Evolutionary conservation across 139 green algal species (phyloP), one percentile per base, ranked within the genome.

Genomic region (Microglena sp.): DNA sequence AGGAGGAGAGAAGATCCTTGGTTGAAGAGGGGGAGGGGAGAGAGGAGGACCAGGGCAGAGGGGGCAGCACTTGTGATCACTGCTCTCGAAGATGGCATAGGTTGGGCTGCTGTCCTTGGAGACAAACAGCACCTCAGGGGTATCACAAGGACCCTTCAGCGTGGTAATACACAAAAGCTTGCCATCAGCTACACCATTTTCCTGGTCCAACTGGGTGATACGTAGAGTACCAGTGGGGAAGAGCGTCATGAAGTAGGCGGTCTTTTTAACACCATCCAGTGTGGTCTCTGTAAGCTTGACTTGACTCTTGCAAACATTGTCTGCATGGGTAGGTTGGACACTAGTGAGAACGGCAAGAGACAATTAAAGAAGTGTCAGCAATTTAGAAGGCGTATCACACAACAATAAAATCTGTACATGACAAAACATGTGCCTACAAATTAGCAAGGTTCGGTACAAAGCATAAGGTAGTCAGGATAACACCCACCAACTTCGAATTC

Each of bases 401-500:
- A 21, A 26, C 29, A n/a, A 7, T 26, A 26, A 8, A 21, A 18
- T 58, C 27, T n/a, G 11, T 8, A 58, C 7, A n/a, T n/a, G n/a
- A n/a, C n/a, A n/a, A n/a, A n/a, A n/a, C n/a, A n/a, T n/a, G 46
- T 58, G 46, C 46, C 5, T 5, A 26, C 46, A 58, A 21, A 58
- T 28, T 28, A 58, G 11, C 18, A 18, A 58, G 6, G 46, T 21
- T 58, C 46, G 5, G 11, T 5, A 58, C 5, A 21, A 58, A 5
- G 29, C 45, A 55, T 55, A 24, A 5, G 27, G 45, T 24, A 55
- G 27, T 8, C 45, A 55, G 6, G 45, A 22, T 5, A 24, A 24
- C 4, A 63, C 60, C 21, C 24, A 67, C 60, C 60, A 34, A 33
- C 40, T 56, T 67, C 60, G 56, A 67, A 67, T 40, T 67, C 60